Evolutionary conservation across 2,329 filamentous ascomycete species (phyloP), one percentile per base, ranked within the genome.

Genomic region (Ophiocordyceps unilateralis): DNA sequence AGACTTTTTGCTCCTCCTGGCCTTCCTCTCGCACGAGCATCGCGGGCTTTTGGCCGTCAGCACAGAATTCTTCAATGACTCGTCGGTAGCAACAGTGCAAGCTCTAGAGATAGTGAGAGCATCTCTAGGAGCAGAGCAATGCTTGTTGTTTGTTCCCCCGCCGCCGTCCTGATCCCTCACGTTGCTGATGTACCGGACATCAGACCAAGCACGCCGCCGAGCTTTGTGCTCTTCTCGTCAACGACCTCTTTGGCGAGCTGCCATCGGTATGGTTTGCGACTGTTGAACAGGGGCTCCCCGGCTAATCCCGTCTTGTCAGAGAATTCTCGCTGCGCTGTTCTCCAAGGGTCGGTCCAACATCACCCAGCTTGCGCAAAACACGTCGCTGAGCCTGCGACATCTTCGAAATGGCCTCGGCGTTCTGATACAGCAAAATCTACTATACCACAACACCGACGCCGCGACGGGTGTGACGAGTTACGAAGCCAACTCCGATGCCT

Each of bases 231-330:
- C 78, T 93, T 58, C 74, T 95, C 49, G 81, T 96, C 49, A 79
- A 87, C 58, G 87, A 95, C 59, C 72, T 84, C 46, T 89, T 91
- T 61, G 91, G 91, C 57, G 84, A 93, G 65, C 77, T 96, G 46
- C 86, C 87, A 48, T 85, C 86, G 58, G 89, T 95, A 82, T 45
- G 48, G 10, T 37, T 36, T 28, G 28, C 23, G 36, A 39, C 20
- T 42, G 21, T 7, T 8, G 15, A 30, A 32, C 9, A 11, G 43
- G 49, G 50, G 41, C 49, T 49, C 50, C 50, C 57, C 59, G 47
- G 59, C 54, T 46, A 41, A 43, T 34, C 43, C 15, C 19, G 21
- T 20, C 47, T 44, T 45, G 55, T 45, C 55, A 96, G 88, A 81
- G 84, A 63, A 87, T 96, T 55, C 86, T 93, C 56, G 74, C 78